Base-by-base conservation (phyloP, 768 basidiomycete species). In the Suillus spraguei region DNA sequence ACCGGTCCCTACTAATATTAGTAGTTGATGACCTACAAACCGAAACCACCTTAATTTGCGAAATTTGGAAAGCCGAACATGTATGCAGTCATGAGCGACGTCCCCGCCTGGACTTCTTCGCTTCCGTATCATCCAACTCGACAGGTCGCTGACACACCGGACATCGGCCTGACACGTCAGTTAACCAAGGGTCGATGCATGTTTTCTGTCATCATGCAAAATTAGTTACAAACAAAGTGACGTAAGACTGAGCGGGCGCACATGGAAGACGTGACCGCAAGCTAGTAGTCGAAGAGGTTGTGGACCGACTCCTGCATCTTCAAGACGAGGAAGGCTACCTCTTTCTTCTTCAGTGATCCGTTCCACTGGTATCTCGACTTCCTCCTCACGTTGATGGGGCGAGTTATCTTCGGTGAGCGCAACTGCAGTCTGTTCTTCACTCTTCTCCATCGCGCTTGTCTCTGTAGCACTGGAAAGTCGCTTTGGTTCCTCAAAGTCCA, bases 181-280 rank as follows among this genome's bases (percentile, higher is more conserved):
- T 87, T 59, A 97, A 75, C 95, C 95, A 97, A 24, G 93, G 92
- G 71, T 97, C 94, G 49, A 96, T 76, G 72, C 94, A 97, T 28
- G 88, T 87, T 91, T 92, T 87, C 92, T 92, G 67, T 24, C 62
- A 39, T 55, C 14, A 36, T 38, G 63, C 39, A 65, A 64, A 62
- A 47, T 65, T 14, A 64, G 64, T 60, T 49, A 65, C 61, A 62
- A 47, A 28, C n/a, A 41, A 52, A 33, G 13, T 28, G 58, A 11
- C 24, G 36, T 58, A 62, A 7, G 11, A 60, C 62, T 14, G 36
- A 58, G 24, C 38, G 33, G 4, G 79, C 91, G 75, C 65, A 95
- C 94, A 78, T 97, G 95, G 77, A 94, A 97, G 54, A 91, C 91
- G 80, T 97, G 95, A 3, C 90, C 90, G 67, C 95, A 97, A 3